Conservation (phyloP, 257 asterid species). For the Striga asiatica region DNA sequence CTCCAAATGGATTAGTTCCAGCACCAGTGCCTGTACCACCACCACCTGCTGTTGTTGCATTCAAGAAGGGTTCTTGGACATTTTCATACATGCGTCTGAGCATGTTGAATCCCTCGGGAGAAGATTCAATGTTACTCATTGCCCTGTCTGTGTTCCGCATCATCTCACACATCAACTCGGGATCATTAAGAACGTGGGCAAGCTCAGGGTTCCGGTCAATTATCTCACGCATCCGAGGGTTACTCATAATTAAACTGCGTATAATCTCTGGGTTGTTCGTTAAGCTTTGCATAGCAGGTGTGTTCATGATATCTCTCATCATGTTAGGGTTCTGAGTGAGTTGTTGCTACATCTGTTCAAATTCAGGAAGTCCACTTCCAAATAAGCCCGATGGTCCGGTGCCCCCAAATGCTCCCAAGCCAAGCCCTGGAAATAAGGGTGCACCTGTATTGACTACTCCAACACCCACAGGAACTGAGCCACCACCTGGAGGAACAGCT, state of each 20-base stretch:
- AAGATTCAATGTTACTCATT: conserved; percentile 59
- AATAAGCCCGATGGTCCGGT: conserved; percentile 35
- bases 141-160: conserved; percentile 61
- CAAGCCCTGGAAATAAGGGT: conserved; percentile 25
- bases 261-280: conserved; percentile 55
- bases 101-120: conserved; percentile 70
- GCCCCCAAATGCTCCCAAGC: conserved; percentile 36
- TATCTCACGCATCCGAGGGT: conserved; percentile 66
- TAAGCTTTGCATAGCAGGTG: conserved; percentile 47
- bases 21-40: conserved; percentile 28
- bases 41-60: conserved; percentile 40
- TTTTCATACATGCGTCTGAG: conserved; percentile 66
- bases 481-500: conserved; percentile 25
- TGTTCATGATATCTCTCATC: conserved; percentile 53
- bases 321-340: conserved; percentile 50
- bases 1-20: conserved; percentile 43
- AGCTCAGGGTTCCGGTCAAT: conserved; percentile 68
- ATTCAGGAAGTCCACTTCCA: conserved; percentile 55
- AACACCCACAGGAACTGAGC: conserved; percentile 24
- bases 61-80: conserved; percentile 58
- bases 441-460: conserved; percentile 39
- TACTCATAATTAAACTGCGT: conserved; percentile 54
- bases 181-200: conserved; percentile 50
- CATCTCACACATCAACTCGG: conserved; percentile 62
- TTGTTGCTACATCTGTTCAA: conserved; percentile 55